Evolutionary conservation across 2,329 filamentous ascomycete species (phyloP).

Genomic region (Grosmannia clavigera): DNA sequence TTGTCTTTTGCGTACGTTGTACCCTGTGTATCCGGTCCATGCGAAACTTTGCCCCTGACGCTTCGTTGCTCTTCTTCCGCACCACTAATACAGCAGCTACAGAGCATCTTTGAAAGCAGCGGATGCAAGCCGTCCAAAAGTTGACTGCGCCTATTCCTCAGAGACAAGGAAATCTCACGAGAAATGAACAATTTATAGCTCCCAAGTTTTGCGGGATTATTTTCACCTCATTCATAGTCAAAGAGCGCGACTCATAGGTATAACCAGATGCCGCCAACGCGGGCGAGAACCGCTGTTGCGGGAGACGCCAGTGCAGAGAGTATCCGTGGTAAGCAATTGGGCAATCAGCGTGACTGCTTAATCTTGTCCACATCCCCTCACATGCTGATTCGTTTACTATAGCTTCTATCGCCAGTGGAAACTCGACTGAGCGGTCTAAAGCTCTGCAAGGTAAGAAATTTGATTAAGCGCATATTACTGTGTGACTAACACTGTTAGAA

Average conservation of each 20-base stretch:
- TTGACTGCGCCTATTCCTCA: neutral
- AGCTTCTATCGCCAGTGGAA: conserved; percentile 12
- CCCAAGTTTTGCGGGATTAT: neutral
- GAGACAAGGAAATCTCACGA: neutral
- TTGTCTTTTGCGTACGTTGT: neutral
- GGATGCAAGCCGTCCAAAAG: neutral
- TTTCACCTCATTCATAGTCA: neutral
- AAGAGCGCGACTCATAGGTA: neutral
- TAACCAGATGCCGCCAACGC: conserved; percentile 8
- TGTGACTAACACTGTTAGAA: conserved; percentile 5
- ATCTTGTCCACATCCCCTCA: too few species aligned
- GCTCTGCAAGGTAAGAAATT: conserved; percentile 11
- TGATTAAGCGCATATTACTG: neutral
- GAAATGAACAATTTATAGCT: neutral
- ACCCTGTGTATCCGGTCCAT: neutral
- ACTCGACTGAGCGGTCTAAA: conserved; percentile 10
- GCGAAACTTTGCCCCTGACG: neutral
- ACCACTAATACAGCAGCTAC: neutral
- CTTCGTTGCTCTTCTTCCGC: neutral
- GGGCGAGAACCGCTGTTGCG: conserved; percentile 3
- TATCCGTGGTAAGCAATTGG: conserved; percentile 10
- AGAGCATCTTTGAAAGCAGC: neutral
- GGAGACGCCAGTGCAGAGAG: conserved; percentile 10
- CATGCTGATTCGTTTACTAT: neutral
- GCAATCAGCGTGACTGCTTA: neutral